phyloP scores from a whole-genome alignment of 202 grass and related monocot species.

The Bolboschoenoplectus hybrid region DNA sequence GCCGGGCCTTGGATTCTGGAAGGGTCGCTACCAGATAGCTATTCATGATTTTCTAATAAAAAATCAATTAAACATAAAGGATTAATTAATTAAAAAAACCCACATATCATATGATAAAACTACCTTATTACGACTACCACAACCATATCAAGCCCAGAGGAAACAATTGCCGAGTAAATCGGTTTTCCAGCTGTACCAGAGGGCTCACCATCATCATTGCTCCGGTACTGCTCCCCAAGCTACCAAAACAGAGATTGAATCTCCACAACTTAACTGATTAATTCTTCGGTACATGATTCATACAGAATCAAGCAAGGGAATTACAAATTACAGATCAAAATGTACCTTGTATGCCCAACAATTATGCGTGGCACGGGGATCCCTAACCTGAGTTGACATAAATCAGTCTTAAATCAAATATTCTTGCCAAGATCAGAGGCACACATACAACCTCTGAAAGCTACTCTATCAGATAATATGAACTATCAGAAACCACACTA shows the following conservation, averaged over 20 bases:
- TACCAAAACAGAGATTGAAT: slow-evolving; percentile 36
- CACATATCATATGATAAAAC: slow-evolving; percentile 11
- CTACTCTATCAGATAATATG: neutral
- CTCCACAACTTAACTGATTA: neutral
- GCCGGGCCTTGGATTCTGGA: neutral
- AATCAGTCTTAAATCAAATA: neutral
- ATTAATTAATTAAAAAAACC: slow-evolving; percentile 16
- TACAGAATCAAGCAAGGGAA: slow-evolving; percentile 16
- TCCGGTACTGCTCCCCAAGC: slow-evolving; percentile 85
- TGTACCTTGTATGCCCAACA: slow-evolving; percentile 94
- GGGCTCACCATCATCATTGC: slow-evolving; percentile 86
- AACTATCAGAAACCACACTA: neutral
- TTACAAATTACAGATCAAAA: neutral
- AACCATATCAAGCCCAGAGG: slow-evolving; percentile 87
- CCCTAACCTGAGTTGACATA: slow-evolving; percentile 60
- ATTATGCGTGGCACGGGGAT: slow-evolving; percentile 91
- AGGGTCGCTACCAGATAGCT: neutral
- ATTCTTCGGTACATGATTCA: neutral
- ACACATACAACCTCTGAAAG: neutral
- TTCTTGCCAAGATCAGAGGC: neutral
- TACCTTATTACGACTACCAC: slow-evolving; percentile 93
- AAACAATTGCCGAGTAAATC: slow-evolving; percentile 93
- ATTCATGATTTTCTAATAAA: neutral
- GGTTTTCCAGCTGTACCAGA: slow-evolving; percentile 93
- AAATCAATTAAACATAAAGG: neutral